Percentiles rank a stretch among this genome's conserved stretches.
Evolutionary conservation across 495 filamentous ascomycete species (phyloP).

Genomic region (Penicillium argentinense): DNA sequence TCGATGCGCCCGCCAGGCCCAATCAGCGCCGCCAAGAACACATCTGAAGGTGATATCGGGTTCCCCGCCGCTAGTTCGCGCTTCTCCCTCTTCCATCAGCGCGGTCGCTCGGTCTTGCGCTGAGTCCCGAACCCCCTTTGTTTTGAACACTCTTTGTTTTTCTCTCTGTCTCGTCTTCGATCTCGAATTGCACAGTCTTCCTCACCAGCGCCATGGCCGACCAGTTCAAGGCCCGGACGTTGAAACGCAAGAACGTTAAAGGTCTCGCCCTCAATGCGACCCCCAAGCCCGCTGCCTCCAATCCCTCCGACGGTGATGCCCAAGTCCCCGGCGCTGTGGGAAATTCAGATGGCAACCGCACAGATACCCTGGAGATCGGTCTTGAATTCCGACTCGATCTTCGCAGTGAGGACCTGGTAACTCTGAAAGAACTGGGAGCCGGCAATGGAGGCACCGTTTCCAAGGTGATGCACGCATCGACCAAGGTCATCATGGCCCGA

Average conservation of each 20-base stretch:
- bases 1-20: constrained; percentile 30
- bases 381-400: constrained; percentile 94
- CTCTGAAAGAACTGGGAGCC: constrained; percentile 90
- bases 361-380: constrained; percentile 89
- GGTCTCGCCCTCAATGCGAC: constrained; percentile 80
- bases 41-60: constrained; percentile 33
- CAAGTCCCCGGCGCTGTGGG: constrained; percentile 60
- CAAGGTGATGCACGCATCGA: constrained; percentile 93
- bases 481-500: constrained; percentile 93
- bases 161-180: constrained; percentile 5
- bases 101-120: constrained; percentile 15
- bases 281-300: constrained; percentile 54
- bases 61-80: constrained; percentile 33
- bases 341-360: constrained; percentile 58
- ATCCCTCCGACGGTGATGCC: constrained; percentile 57
- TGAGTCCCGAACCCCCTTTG: constrained; percentile 5
- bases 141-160: constrained; percentile 7
- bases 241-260: constrained; percentile 98
- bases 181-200: constrained; percentile 2
- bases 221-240: constrained; percentile 79
- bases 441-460: constrained; percentile 98
- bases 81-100: constrained; percentile 19
- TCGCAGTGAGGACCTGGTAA: constrained; percentile 85
- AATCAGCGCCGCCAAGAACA: constrained; percentile 34
- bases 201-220: constrained; percentile 66